A percentile compares a stretch with the other conserved stretches of the same genome.
phyloP scores from a whole-genome alignment of 2,329 filamentous ascomycete species.

The Aureobasidium sp. region DNA sequence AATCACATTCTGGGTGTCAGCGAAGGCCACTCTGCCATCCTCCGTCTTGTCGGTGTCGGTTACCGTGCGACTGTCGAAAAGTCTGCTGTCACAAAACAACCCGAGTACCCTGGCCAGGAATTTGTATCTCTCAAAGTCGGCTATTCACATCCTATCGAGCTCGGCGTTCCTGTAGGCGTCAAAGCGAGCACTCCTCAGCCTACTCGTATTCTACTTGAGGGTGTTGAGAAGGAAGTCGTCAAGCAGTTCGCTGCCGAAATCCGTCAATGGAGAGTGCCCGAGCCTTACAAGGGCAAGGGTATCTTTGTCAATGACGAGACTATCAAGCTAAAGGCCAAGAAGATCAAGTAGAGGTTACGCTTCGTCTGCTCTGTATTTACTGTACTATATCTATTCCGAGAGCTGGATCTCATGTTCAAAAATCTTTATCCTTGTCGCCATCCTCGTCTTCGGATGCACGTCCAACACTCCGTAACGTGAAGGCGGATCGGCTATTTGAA shows the following conservation, averaged over 20 bases:
- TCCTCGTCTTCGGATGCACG: neutral
- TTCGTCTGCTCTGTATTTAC: constrained; percentile 15
- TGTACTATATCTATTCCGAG: constrained; percentile 20
- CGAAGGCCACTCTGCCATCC: constrained; percentile 94
- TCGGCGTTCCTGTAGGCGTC: constrained; percentile 84
- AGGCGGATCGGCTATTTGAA: neutral
- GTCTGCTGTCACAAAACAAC: constrained; percentile 69
- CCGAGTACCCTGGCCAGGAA: constrained; percentile 82
- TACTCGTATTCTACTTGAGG: constrained; percentile 91
- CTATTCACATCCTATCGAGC: constrained; percentile 95
- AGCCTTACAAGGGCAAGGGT: constrained; percentile 99
- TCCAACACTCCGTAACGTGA: constrained; percentile 5
- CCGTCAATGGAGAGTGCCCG: constrained; percentile 87
- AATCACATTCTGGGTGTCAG: constrained; percentile 95
- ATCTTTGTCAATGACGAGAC: constrained; percentile 98
- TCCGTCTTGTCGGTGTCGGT: constrained; percentile 94
- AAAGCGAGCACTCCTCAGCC: constrained; percentile 90
- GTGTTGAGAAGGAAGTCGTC: constrained; percentile 84
- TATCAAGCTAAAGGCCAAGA: constrained; percentile 97
- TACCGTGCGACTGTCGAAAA: constrained; percentile 92
- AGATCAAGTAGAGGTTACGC: constrained; percentile 49
- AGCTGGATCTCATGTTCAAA: constrained; percentile 19
- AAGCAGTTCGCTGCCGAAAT: constrained; percentile 94
- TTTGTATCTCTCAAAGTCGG: constrained; percentile 96
- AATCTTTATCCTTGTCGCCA: constrained; percentile 6